Conservation (phyloP, 257 asterid genomes). For the Lithospermum erythrorhizon region DNA sequence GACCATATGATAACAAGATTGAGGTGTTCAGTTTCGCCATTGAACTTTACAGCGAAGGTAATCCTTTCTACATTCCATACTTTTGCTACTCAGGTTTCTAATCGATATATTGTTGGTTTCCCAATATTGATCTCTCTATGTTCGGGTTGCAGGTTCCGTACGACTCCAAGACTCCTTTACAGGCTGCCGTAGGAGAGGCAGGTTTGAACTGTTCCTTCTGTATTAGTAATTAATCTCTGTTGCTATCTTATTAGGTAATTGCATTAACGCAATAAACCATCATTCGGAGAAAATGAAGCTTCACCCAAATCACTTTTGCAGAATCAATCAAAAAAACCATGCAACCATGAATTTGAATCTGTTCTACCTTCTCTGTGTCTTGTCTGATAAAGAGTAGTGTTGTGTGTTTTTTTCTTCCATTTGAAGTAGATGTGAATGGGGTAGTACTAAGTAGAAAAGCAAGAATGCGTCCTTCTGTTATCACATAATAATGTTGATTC, state of each 20-base stretch:
- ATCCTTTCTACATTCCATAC: conserved; percentile 7
- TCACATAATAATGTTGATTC: no score
- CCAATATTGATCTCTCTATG: not conserved
- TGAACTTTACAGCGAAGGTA: conserved; percentile 79
- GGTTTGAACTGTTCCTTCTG: conserved; percentile 29
- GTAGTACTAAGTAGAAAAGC: no score
- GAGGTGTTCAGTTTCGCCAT: conserved; percentile 92
- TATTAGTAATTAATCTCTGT: not conserved
- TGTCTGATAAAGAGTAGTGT: no score
- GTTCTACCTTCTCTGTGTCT: no score
- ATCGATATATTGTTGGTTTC: not conserved
- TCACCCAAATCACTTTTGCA: no score
- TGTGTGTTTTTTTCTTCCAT: no score
- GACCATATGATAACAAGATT: conserved; percentile 85
- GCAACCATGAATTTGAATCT: no score
- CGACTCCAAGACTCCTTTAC: conserved; percentile 66
- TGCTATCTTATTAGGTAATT: not conserved
- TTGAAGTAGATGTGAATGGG: no score
- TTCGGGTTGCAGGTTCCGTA: conserved; percentile 58
- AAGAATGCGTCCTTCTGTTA: no score
- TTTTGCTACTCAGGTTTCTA: conserved; percentile 6
- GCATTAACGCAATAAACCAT: no score
- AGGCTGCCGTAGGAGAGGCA: conserved; percentile 85
- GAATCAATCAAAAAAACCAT: no score
- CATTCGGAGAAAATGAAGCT: no score